A percentile compares a stretch with the other conserved stretches of the same genome.
phyloP scores from a whole-genome alignment of 768 basidiomycete genomes.

The Tulasnella calospora region DNA sequence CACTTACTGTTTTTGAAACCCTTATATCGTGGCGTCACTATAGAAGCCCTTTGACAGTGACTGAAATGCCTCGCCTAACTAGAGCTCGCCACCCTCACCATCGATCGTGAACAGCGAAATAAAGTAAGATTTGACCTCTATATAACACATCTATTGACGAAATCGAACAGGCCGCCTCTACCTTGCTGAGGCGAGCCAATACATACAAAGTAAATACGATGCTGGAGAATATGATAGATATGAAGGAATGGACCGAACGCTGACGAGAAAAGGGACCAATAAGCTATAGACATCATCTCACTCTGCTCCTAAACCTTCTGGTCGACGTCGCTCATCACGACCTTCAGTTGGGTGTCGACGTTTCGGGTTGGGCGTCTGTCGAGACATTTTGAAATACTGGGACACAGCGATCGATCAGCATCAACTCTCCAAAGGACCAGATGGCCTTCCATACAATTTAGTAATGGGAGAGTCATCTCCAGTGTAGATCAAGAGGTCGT shows the following conservation, averaged over 20 bases:
- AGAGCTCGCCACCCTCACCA: not conserved
- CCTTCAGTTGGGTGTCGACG: not conserved
- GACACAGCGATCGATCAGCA: not conserved
- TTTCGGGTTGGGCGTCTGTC: not conserved
- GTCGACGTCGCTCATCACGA: not conserved
- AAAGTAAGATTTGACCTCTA: not conserved
- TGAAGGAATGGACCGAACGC: not conserved
- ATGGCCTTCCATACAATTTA: not conserved
- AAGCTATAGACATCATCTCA: not conserved
- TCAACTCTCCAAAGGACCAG: not conserved
- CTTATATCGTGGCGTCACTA: not conserved
- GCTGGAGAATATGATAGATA: not conserved
- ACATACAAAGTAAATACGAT: slow-evolving; percentile 1
- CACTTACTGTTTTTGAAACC: not conserved
- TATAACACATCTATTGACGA: not conserved
- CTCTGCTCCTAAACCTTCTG: not conserved
- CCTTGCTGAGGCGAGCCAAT: not conserved
- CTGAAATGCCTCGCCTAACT: not conserved
- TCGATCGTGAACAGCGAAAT: not conserved
- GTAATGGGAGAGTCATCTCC: slow-evolving; percentile 44
- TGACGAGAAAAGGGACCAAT: not conserved
- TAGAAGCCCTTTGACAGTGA: not conserved
- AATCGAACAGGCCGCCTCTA: not conserved
- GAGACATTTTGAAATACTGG: not conserved
- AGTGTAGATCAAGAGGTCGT: slow-evolving; percentile 55